Evolutionary conservation across 208 protist species (phyloP), one percentile per base, ranked within the genome.

Genomic region (Wallacemonas sp.): DNA sequence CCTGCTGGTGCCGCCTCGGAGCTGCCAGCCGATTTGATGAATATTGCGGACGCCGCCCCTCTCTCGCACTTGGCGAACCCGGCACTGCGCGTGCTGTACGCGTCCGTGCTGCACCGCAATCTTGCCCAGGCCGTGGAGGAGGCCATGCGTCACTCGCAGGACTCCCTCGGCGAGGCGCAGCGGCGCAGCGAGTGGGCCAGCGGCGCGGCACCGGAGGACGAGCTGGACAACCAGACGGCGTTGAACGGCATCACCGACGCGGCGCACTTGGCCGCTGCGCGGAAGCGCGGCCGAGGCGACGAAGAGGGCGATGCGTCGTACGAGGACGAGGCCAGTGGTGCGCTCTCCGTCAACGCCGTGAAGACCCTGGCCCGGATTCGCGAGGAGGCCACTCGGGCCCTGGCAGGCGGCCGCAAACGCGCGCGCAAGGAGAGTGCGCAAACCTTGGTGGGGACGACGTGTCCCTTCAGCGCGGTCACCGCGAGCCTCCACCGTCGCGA

Each of bases 281-380:
- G 5, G 61, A 70, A 44, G 20, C 22, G 63, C 23, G 22, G 59
- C 25, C n/a, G 57, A 26, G 18, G 59, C 45, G 61, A 59, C 42
- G 18, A 48, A 61, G 61, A 65, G 39, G 52, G 8, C 45, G 39
- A 57, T 20, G 57, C 26, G 26, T 12, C 52, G 7, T 25, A 41
- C 20, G 52, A 59, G 4, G 52, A 41, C 14, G 33, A 3, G 18
- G 10, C 16, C 28, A 26, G 31, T 23, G 38, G 44, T 41, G 64
- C 79, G 3, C 70, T 92, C 26, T 86, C 82, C 0, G 12, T 65
- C 11, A 82, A 61, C 42, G 82, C 71, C 2, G 54, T 71, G n/a
- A 76, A 77, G 8, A 92, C 86, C 5, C 64, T 94, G 25, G 75
- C 69, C 38, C 84, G 81, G 33, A 79, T 94, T 42, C 81, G 71